Conservation (phyloP, 495 filamentous ascomycete genomes). For the Talaromyces proteolyticus region DNA sequence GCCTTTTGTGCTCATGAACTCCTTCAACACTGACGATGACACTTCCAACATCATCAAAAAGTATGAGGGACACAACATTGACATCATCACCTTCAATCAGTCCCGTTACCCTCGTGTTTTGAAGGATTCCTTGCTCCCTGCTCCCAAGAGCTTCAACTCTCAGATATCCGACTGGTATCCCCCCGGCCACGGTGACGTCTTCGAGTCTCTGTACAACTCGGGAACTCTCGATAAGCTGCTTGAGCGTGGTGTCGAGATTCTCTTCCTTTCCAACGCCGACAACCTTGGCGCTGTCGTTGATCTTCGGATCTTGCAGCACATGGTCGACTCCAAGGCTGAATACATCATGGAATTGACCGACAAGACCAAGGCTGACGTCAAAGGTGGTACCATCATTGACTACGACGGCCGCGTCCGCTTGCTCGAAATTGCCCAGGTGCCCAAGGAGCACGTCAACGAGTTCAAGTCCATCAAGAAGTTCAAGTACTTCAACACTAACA, state of each 20-base stretch:
- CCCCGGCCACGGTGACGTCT: constrained; percentile 98
- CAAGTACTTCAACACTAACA: constrained; percentile 99
- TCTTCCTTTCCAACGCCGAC: constrained; percentile 99
- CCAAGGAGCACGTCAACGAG: constrained; percentile 99
- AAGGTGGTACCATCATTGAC: constrained; percentile 99
- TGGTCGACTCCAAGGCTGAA: constrained; percentile 91
- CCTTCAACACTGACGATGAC: constrained; percentile 99
- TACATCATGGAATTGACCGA: constrained; percentile 99
- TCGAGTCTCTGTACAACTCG: constrained; percentile 99
- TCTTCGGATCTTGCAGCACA: constrained; percentile 96
- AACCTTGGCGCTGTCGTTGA: constrained; percentile 98
- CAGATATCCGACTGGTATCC: constrained; percentile 97
- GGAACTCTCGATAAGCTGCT: constrained; percentile 96
- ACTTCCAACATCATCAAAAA: constrained; percentile 99
- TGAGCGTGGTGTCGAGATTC: constrained; percentile 87
- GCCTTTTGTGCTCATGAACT: constrained; percentile 99
- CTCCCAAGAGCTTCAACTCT: constrained; percentile 84
- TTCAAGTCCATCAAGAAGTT: constrained; percentile 99
- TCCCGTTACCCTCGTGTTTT: constrained; percentile 94
- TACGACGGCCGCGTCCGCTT: constrained; percentile 95
- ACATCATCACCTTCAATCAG: constrained; percentile 99
- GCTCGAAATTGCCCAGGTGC: constrained; percentile 98
- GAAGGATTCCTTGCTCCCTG: constrained; percentile 96
- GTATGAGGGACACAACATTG: constrained; percentile 99
- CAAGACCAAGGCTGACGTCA: constrained; percentile 99